phyloP scores from a whole-genome alignment of 306 rosid species.

The Herpetospermum pedunculosum region DNA sequence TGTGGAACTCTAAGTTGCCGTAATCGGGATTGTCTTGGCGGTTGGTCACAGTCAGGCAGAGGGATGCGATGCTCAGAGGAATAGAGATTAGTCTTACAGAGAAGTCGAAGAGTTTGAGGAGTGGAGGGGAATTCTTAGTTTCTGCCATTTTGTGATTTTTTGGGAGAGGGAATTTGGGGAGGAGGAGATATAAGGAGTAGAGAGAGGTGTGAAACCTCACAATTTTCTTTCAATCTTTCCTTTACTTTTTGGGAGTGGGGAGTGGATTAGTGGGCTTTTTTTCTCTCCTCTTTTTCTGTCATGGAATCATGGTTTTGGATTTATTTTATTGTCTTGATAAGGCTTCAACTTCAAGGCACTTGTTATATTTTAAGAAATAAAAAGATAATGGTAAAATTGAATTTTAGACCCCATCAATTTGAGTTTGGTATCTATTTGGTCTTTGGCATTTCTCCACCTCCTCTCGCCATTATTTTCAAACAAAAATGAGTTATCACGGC shows the following conservation, averaged over 20 bases:
- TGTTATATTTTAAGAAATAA: neutral
- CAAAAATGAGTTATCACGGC: too few species aligned
- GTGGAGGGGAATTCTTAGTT: neutral
- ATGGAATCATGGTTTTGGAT: neutral
- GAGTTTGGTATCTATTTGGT: too few species aligned
- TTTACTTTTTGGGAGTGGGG: neutral
- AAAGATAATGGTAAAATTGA: too few species aligned
- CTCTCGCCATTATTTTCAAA: too few species aligned
- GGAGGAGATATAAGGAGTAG: neutral
- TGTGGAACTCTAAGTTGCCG: slow-evolving; percentile 46
- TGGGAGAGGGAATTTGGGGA: neutral
- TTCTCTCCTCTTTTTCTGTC: neutral
- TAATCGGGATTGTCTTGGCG: slow-evolving; percentile 40
- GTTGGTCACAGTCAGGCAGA: slow-evolving; percentile 61
- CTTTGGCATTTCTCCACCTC: too few species aligned
- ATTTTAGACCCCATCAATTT: too few species aligned
- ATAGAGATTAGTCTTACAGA: slow-evolving; percentile 47
- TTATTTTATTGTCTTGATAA: neutral
- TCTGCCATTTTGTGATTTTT: neutral
- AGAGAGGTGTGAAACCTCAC: neutral
- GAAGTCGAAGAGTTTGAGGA: slow-evolving; percentile 46
- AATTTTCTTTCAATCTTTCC: neutral
- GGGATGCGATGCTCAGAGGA: slow-evolving; percentile 54
- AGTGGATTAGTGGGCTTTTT: neutral
- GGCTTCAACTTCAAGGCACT: neutral